These are phyloP conservation scores for Immersiporthe knoxdaviesiana DNA, from an alignment of 2,329 filamentous ascomycete species.

Conservation along the genomic window DNA sequence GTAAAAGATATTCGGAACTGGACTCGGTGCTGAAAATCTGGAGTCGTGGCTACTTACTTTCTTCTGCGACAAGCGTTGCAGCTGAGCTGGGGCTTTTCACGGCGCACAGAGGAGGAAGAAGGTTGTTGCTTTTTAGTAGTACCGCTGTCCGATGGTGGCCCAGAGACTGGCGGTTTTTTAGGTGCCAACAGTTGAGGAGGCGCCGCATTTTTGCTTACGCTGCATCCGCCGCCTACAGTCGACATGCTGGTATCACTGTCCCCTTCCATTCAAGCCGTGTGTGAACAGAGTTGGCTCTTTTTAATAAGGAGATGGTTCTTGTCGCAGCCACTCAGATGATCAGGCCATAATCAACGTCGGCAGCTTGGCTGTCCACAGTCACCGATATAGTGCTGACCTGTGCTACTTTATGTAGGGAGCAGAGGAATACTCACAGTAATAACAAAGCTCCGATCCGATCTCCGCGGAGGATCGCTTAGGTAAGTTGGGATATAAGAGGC, in stretches of 20 bases:
- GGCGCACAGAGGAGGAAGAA: conserved; percentile 21
- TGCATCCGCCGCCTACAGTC: not conserved
- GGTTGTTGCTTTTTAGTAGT: no score
- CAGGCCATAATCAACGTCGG: no score
- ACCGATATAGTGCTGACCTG: not conserved
- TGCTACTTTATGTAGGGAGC: not conserved
- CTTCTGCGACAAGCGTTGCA: conserved; percentile 37
- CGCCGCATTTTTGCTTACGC: no score
- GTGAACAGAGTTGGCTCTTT: not conserved
- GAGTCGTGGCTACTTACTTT: conserved; percentile 36
- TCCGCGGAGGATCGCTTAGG: conserved; percentile 14
- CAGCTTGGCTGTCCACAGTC: no score
- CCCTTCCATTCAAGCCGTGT: not conserved
- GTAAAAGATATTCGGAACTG: conserved; percentile 12
- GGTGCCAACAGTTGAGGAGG: not conserved
- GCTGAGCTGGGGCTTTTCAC: conserved; percentile 39
- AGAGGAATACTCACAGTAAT: no score
- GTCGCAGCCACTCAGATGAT: not conserved
- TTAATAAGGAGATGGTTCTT: not conserved
- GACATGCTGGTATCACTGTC: not conserved
- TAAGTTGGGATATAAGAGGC: not conserved
- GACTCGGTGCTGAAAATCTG: not conserved
- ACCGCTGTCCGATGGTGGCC: not conserved
- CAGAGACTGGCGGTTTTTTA: not conserved
- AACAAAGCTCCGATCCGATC: not conserved